These are phyloP conservation scores for Ascocoryne sarcoides DNA, from an alignment of 2,329 filamentous ascomycete genomes.

Conservation along the genomic window DNA sequence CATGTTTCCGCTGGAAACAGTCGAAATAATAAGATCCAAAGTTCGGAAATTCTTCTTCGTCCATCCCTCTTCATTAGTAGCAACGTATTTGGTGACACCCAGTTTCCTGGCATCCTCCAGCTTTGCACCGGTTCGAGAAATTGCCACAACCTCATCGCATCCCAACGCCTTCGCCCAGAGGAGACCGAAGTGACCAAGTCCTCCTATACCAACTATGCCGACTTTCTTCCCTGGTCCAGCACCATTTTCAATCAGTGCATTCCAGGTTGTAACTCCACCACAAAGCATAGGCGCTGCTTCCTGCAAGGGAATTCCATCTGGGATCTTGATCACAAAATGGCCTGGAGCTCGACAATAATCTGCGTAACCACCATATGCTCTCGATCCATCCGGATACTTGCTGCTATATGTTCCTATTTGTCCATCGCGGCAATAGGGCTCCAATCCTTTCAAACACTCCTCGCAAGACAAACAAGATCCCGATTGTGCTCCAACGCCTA, in stretches of 20 bases:
- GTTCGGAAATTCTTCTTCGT: conserved; percentile 40
- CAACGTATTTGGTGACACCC: conserved; percentile 48
- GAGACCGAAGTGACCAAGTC: conserved; percentile 65
- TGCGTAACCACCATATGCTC: conserved; percentile 42
- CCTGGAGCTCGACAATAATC: conserved; percentile 41
- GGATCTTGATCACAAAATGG: conserved; percentile 53
- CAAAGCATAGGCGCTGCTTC: conserved; percentile 63
- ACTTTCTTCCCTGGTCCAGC: conserved; percentile 63
- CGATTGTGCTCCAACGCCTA: conserved; percentile 44
- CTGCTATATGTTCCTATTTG: conserved; percentile 39
- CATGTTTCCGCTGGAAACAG: conserved; percentile 50
- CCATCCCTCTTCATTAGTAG: conserved; percentile 52
- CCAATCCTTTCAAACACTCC: conserved; percentile 34
- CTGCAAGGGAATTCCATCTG: conserved; percentile 41
- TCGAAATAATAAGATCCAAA: conserved; percentile 52
- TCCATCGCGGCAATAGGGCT: conserved; percentile 21
- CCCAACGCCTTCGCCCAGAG: conserved; percentile 63
- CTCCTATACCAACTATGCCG: conserved; percentile 61
- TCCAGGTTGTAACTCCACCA: conserved; percentile 66
- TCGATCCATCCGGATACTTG: conserved; percentile 25
- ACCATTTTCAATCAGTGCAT: conserved; percentile 57
- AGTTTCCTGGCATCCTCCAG: conserved; percentile 50
- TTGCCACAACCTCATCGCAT: conserved; percentile 55
- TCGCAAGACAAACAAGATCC: conserved; percentile 41
- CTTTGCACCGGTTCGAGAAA: conserved; percentile 53